phyloP scores from a whole-genome alignment of 371 early-diverging fungal species.

The Rhizomucor miehei region DNA sequence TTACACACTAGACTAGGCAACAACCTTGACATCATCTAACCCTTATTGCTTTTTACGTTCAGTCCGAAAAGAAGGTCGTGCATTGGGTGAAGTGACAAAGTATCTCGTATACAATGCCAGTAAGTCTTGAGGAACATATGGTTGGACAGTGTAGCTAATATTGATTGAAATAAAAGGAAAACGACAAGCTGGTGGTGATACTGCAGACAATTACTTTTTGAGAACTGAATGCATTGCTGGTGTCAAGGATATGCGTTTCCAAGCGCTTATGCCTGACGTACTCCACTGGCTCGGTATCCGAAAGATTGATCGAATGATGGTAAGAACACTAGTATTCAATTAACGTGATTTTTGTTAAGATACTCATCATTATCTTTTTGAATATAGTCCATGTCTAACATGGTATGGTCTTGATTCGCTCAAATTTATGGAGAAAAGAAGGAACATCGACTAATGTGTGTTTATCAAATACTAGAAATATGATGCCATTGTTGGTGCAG shows the following conservation, averaged over 20 bases:
- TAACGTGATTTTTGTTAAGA: too few relatives aligned
- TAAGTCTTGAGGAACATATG: slow-evolving; percentile 27
- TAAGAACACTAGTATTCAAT: slow-evolving; percentile 15
- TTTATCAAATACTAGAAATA: slow-evolving; percentile 64
- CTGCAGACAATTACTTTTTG: slow-evolving; percentile 87
- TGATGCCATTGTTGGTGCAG: slow-evolving; percentile 89
- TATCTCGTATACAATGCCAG: slow-evolving; percentile 96
- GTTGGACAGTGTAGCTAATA: too few relatives aligned
- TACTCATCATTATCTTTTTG: slow-evolving; percentile 3
- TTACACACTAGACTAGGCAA: slow-evolving; percentile 1
- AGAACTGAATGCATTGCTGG: slow-evolving; percentile 94
- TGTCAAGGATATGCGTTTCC: slow-evolving; percentile 97
- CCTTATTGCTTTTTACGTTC: slow-evolving; percentile 2
- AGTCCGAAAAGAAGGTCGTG: slow-evolving; percentile 94
- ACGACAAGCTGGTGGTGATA: slow-evolving; percentile 89
- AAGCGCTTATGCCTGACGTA: slow-evolving; percentile 96
- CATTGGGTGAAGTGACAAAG: slow-evolving; percentile 95
- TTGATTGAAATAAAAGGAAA: slow-evolving; percentile 40
- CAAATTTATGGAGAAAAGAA: neutral
- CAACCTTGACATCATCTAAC: slow-evolving; percentile 3
- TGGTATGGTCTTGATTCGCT: slow-evolving; percentile 34
- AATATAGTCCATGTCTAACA: slow-evolving; percentile 78
- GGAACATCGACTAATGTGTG: neutral
- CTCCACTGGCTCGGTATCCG: slow-evolving; percentile 95
- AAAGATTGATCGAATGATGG: slow-evolving; percentile 93